Evolutionary conservation across 2,329 filamentous ascomycete genomes (phyloP), one percentile per base, ranked within the genome.

Genomic region (Botrytis byssoidea): DNA sequence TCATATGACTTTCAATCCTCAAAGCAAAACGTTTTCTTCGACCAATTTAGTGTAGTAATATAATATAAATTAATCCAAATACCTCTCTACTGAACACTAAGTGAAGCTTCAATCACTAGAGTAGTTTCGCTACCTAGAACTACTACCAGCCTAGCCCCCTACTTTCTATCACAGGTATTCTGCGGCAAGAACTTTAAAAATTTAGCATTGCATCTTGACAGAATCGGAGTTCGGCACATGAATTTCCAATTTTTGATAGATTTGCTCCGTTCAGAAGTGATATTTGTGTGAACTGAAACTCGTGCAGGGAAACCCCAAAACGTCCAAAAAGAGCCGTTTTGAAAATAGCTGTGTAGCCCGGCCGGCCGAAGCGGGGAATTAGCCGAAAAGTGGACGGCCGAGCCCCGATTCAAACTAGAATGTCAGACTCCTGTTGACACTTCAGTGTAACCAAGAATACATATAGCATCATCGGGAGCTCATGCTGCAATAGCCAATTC

Each of bases 101-200:
- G 25, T 2, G 2, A 55, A 16, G 14, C 14, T 51, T n/a, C 22
- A 51, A 10, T 1, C 22, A 51, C 48, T n/a, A 14, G 48, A 29
- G 25, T 14, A 29, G 0, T 55, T 55, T 29, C 14, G n/a, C 12
- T 55, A 55, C 2, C 12, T 55, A 29, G 12, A 55, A 55, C 12
- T 8, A 4, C 2, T 29, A n/a, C 5, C 6, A 55, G n/a, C 66
- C 83, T 83, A 85, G 0, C 82, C 83, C 75, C 85, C 84, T 72
- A 81, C 76, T 73, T 80, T 78, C 80, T 85, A 14, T 81, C 81
- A 75, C 86, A 85, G 25, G 83, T 82, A 14, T 75, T 79, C 69
- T 82, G 80, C 0, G 86, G 86, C 76, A 85, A 88, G 70, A 86
- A 84, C 1, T 85, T 83, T 0, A 77, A 77, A 5, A 84, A 44